A percentile compares a stretch with the other conserved stretches of the same genome.
Conservation (phyloP, 2,329 filamentous ascomycete species). For the Colletotrichum aenigma region DNA sequence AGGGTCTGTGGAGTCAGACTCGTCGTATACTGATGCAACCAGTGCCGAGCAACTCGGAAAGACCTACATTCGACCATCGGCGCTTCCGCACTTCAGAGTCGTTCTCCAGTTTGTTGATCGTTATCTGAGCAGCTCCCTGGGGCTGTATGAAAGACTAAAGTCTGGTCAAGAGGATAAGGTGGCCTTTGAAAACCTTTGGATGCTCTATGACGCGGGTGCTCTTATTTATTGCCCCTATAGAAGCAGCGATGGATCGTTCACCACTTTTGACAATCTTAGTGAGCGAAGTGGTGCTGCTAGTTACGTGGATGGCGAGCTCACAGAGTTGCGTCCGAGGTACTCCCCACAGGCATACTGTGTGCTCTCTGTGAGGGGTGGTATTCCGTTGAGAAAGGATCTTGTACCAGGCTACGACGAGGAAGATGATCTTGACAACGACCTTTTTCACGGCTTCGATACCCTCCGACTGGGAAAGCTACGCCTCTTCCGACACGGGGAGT, state of each 20-base stretch:
- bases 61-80: not conserved
- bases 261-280: not conserved
- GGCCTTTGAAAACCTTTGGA: constrained; percentile 29
- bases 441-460: not conserved
- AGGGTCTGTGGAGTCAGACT: not conserved
- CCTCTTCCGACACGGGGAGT: not conserved
- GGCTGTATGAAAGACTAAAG: not conserved
- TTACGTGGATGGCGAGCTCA: not conserved
- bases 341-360: constrained; percentile 24
- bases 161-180: constrained; percentile 3
- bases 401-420: not conserved
- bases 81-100: not conserved
- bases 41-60: not conserved
- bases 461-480: not conserved
- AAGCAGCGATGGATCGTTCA: not conserved
- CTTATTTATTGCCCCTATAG: constrained; percentile 22
- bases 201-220: constrained; percentile 25
- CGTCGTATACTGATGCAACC: not conserved
- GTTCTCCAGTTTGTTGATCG: not conserved
- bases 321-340: not conserved
- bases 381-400: not conserved
- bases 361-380: constrained; percentile 14
- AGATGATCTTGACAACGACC: not conserved
- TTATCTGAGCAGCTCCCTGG: not conserved
- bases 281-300: not conserved